These are phyloP conservation scores for Graphilbum fragrans DNA, from an alignment of 2,329 filamentous ascomycete genomes.

Conservation along the genomic window DNA sequence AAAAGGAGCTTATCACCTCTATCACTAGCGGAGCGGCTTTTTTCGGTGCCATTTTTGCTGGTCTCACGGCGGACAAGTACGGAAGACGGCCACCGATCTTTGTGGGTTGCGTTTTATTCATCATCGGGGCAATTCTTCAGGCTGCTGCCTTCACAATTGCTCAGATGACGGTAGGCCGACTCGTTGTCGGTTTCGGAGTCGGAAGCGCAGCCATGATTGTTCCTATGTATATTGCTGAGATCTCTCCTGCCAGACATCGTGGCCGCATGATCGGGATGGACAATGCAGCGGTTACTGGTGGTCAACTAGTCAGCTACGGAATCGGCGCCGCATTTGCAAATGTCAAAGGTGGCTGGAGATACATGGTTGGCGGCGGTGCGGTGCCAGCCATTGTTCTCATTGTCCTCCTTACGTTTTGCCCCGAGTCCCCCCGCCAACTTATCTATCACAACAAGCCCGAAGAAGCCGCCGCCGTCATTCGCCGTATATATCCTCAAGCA, in stretches of 20 bases:
- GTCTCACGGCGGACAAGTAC: constrained; percentile 43
- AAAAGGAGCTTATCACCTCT: constrained; percentile 58
- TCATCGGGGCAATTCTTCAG: constrained; percentile 53
- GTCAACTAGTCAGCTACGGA: constrained; percentile 79
- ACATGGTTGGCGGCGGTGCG: constrained; percentile 80
- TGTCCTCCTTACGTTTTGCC: constrained; percentile 56
- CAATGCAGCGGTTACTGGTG: constrained; percentile 70
- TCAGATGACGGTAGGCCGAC: constrained; percentile 55
- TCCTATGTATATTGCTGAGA: constrained; percentile 77
- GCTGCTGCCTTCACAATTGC: constrained; percentile 43
- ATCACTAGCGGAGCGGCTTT: constrained; percentile 55
- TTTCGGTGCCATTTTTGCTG: constrained; percentile 49
- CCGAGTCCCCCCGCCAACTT: constrained; percentile 81
- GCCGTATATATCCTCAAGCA: constrained; percentile 31
- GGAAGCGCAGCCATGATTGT: constrained; percentile 63
- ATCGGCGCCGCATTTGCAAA: constrained; percentile 63
- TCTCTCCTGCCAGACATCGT: constrained; percentile 62
- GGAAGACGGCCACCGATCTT: background rate
- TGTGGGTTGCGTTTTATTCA: constrained; percentile 20
- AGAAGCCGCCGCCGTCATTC: constrained; percentile 53
- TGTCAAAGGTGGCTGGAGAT: constrained; percentile 54
- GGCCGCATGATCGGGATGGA: constrained; percentile 73
- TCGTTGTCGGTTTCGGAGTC: constrained; percentile 58
- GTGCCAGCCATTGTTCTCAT: constrained; percentile 62
- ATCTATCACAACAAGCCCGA: constrained; percentile 52